Base-by-base conservation (phyloP, 2,329 filamentous ascomycete species). In the Phoma sp. region DNA sequence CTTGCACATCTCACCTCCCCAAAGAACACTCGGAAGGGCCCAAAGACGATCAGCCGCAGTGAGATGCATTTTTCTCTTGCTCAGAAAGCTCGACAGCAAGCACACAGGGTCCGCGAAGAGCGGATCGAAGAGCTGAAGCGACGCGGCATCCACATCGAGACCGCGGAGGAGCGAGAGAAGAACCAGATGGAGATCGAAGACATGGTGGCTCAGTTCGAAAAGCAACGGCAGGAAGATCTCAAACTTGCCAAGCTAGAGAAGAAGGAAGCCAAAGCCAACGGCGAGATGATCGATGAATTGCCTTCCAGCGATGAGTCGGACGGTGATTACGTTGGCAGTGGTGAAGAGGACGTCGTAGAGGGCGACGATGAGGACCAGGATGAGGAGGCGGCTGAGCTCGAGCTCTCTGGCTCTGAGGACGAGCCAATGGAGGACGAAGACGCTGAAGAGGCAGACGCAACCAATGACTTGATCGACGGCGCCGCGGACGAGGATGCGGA, bases 161-260 rank as follows among this genome's bases (percentile, higher is more conserved):
- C 91, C 0, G 86, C 88, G 2, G 93, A 97, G 74, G 93, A 99
- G 73, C 86, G 91, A 17, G 90, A 93, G 68, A 85, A 86, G 28
- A 89, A 96, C 71, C 86, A 92, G 73, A 87, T 90, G 52, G 87
- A 93, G 54, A 86, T 96, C 11, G 95, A 98, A 64, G 89, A 97
- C 67, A 84, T 98, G 56, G 71, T 71, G 25, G 69, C 65, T n/a
- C 67, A 67, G 29, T 85, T 98, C 21, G 89, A 93, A 40, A 92
- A 88, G 66, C 93, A 93, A 17, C 84, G 92, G 52, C 82, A 87
- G 57, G 91, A 98, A 70, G 93, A 88, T 2, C 84, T 90, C 37
- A 87, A 89, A 62, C 87, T 98, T 42, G 89, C 88, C 75, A 86
- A 89, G 65, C 81, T 86, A 42, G 95, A 99, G 76, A 87, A 87